phyloP scores from a whole-genome alignment of 2,329 filamentous ascomycete genomes.

The Botrytis tulipae region DNA sequence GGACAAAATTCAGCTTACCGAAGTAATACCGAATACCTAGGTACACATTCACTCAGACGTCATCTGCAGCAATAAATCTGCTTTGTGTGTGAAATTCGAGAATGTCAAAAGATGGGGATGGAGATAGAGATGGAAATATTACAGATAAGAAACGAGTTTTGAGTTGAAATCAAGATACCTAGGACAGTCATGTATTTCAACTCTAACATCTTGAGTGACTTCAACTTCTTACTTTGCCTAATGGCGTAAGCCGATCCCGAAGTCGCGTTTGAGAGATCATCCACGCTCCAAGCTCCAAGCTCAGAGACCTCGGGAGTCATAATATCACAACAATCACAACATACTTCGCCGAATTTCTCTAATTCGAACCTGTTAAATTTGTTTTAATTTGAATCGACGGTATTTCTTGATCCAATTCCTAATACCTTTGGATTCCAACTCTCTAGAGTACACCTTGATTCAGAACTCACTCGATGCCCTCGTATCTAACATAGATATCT shows the following conservation, averaged over 20 bases:
- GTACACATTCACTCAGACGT: background rate
- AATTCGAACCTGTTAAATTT: background rate
- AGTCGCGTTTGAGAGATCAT: slow-evolving; percentile 5
- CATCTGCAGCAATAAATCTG: background rate
- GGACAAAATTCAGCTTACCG: background rate
- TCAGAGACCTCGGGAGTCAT: background rate
- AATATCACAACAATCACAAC: background rate
- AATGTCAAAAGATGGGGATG: background rate
- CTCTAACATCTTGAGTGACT: background rate
- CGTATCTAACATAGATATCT: background rate
- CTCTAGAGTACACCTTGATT: background rate
- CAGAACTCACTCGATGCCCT: background rate
- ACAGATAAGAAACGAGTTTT: background rate
- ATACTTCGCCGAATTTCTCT: too few relatives aligned
- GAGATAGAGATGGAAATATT: background rate
- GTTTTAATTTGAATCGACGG: background rate
- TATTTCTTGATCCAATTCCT: background rate
- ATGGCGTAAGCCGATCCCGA: slow-evolving; percentile 15
- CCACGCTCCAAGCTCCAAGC: slow-evolving; percentile 2
- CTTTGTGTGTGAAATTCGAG: background rate
- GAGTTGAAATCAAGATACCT: background rate
- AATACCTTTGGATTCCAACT: background rate
- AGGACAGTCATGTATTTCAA: background rate
- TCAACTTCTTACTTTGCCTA: background rate
- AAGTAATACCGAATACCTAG: background rate